Evolutionary conservation across 805 yeast species (phyloP).

Genomic region (Clavispora fructus): DNA sequence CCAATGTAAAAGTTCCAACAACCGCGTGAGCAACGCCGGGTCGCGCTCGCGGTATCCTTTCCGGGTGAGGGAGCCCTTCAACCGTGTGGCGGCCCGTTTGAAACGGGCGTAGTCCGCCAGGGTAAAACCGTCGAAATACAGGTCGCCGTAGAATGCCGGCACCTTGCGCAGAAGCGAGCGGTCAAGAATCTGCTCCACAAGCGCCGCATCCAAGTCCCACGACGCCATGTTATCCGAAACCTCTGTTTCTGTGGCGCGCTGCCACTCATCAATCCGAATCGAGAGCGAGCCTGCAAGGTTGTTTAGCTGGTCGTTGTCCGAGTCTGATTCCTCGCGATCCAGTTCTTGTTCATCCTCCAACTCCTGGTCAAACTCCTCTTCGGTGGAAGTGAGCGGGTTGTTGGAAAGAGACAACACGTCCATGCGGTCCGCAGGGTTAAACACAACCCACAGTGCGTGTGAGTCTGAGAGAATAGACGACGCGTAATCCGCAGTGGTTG

Average conservation of each 20-base stretch:
- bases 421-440: slow-evolving; percentile 11
- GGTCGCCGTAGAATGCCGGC: slow-evolving; percentile 14
- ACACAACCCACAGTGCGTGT: slow-evolving; percentile 16
- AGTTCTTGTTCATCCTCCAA: not conserved
- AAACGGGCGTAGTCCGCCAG: slow-evolving; percentile 9
- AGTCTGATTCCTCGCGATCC: not conserved
- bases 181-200: slow-evolving; percentile 7
- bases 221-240: slow-evolving; percentile 16
- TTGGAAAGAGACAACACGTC: slow-evolving; percentile 13
- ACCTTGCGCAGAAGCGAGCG: slow-evolving; percentile 7
- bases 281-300: slow-evolving; percentile 9
- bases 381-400: slow-evolving; percentile 10
- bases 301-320: slow-evolving; percentile 8
- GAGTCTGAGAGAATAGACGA: slow-evolving; percentile 15
- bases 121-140: slow-evolving; percentile 12
- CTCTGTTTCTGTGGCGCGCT: slow-evolving; percentile 8
- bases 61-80: slow-evolving; percentile 10
- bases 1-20: slow-evolving; percentile 12
- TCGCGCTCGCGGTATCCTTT: slow-evolving; percentile 6
- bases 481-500: slow-evolving; percentile 7
- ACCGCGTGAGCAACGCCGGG: slow-evolving; percentile 9
- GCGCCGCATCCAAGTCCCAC: slow-evolving; percentile 17
- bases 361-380: slow-evolving; percentile 7
- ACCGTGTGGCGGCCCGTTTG: slow-evolving; percentile 8
- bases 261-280: slow-evolving; percentile 14